Evolutionary conservation across 2,329 filamentous ascomycete genomes (phyloP).

Genomic region (Calonectria fujianensis): DNA sequence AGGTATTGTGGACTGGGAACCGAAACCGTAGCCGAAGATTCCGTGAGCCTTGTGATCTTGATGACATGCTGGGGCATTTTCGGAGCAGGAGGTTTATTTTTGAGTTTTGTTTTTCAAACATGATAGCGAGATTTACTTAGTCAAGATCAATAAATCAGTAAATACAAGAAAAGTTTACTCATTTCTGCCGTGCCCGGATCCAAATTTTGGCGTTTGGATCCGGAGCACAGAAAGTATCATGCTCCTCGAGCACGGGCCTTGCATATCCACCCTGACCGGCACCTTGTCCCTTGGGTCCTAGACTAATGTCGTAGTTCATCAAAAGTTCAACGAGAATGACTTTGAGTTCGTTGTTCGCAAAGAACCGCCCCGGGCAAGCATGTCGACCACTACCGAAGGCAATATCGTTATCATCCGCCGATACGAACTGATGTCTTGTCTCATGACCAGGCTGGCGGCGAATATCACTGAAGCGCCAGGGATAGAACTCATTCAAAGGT

Average conservation of each 20-base stretch:
- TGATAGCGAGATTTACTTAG: too few species aligned
- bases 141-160: too few species aligned
- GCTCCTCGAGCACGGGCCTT: not conserved
- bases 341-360: not conserved
- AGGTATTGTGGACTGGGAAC: too few species aligned
- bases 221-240: not conserved
- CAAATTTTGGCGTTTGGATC: slow-evolving; percentile 2
- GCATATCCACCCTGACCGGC: not conserved
- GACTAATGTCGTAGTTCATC: not conserved
- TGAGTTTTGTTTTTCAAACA: too few species aligned
- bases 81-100: too few species aligned
- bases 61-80: too few species aligned
- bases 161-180: too few species aligned
- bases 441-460: not conserved
- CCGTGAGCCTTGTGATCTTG: too few species aligned
- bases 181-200: not conserved
- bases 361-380: not conserved
- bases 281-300: not conserved
- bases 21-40: too few species aligned
- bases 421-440: slow-evolving; percentile 3
- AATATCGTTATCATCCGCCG: slow-evolving; percentile 1
- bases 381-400: not conserved
- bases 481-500: not conserved
- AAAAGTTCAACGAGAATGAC: not conserved
- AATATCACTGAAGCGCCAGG: not conserved